Conservation (phyloP, 305 asterid species). For the Striga hermonthica region DNA sequence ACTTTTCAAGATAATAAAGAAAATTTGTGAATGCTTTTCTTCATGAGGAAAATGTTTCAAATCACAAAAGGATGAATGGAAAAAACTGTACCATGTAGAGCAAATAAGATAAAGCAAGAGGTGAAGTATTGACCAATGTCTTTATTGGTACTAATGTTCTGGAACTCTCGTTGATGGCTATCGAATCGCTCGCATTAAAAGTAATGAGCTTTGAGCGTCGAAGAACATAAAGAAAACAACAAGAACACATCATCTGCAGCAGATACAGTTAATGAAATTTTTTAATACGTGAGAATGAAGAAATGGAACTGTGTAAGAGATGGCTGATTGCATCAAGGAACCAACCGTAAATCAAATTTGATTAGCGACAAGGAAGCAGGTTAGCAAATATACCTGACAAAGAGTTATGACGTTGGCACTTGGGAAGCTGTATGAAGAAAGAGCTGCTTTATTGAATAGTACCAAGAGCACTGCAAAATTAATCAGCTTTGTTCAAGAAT, state of each 20-base stretch:
- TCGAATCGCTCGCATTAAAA: constrained; percentile 60
- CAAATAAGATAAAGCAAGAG: constrained; percentile 76
- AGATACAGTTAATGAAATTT: constrained; percentile 27
- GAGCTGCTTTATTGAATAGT: constrained; percentile 96
- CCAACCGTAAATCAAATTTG: neutral
- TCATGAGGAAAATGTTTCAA: neutral
- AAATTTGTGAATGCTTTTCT: constrained; percentile 31
- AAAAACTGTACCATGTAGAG: constrained; percentile 77
- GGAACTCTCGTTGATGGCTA: constrained; percentile 45
- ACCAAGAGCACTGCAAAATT: constrained; percentile 84
- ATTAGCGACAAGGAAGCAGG: too few species aligned
- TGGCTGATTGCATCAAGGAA: neutral
- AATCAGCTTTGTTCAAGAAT: constrained; percentile 8
- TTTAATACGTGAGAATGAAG: neutral
- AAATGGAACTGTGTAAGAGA: constrained; percentile 4
- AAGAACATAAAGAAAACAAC: constrained; percentile 73
- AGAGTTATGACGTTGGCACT: constrained; percentile 78
- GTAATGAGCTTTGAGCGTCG: constrained; percentile 74
- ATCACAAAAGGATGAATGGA: constrained; percentile 16
- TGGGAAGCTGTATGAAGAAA: constrained; percentile 86
- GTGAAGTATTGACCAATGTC: constrained; percentile 67
- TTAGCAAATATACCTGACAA: constrained; percentile 76
- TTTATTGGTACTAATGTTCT: constrained; percentile 54
- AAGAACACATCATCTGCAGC: constrained; percentile 82
- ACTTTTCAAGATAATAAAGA: constrained; percentile 58